Base-by-base conservation (phyloP, 805 yeast genomes). In the Torulaspora microellipsoides region DNA sequence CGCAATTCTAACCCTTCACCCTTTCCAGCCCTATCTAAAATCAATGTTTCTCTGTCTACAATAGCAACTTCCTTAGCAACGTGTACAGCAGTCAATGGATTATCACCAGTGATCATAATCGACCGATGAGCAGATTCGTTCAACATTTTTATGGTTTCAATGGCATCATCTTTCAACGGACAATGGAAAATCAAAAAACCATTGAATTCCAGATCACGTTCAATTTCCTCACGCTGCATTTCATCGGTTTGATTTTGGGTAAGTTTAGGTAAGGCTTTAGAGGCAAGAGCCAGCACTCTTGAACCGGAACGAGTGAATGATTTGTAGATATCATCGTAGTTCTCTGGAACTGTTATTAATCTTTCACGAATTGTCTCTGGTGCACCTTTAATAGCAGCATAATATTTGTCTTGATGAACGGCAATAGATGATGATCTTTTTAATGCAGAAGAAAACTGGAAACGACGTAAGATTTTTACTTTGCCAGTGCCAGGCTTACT, bases 41-140 rank as follows among this genome's bases (percentile, higher is more conserved):
- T 88, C 57, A 93, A 72, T 31, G 85, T 86, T 41, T 84, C 88
- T 54, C 88, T 81, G 39, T 84, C 85, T 47, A 89, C 83, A 59
- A 93, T 93, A 14, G 73, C 83, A 47, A 93, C 98, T 67, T 88
- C 95, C 56, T 82, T 81, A 15, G 98, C 98, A 55, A 93, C 99
- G 64, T 91, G 97, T 48, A 93, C 93, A 27, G 99, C 99, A 53
- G 99, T 93, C 61, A 93, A 77, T 31, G 99, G 97, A 66, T 91
- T 93, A 68, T 93, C 99, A 74, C 99, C 99, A 38, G 99, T 93
- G 55, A 93, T 93, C 99, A 93, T 93, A 34, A 93, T 80, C 64
- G 88, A 86, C 63, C 99, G 88, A 66, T 93, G 99, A 42, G 91
- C 80, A 1, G 97, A 89, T 61, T 88, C 95, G 67, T 88, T 91